phyloP scores from a whole-genome alignment of 2,329 filamentous ascomycete genomes.

The Diaporthe batatas region DNA sequence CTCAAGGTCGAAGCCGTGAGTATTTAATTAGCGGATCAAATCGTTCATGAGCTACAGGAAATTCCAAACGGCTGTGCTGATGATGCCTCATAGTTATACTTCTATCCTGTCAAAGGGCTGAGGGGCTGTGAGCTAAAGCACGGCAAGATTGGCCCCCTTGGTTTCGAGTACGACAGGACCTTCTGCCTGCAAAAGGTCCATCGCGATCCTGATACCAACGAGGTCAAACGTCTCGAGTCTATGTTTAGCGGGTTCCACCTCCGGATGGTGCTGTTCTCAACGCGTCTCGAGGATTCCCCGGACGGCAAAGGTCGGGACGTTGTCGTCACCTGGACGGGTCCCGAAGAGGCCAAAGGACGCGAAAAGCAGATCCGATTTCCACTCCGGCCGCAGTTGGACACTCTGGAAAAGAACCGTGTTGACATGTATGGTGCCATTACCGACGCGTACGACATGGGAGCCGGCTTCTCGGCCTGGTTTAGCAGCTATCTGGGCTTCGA shows the following conservation, averaged over 20 bases:
- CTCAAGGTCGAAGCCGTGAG: slow-evolving; percentile 27
- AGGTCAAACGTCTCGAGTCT: neutral
- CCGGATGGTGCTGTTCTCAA: slow-evolving; percentile 22
- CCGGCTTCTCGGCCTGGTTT: slow-evolving; percentile 18
- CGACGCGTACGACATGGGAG: slow-evolving; percentile 27
- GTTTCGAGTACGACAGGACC: slow-evolving; percentile 15
- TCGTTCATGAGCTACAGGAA: neutral
- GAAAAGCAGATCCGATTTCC: slow-evolving; percentile 23
- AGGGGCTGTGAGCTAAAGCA: slow-evolving; percentile 17
- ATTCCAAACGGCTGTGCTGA: neutral
- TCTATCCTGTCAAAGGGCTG: slow-evolving; percentile 26
- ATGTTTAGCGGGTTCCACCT: slow-evolving; percentile 28
- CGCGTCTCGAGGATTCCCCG: slow-evolving; percentile 16
- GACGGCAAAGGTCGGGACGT: neutral
- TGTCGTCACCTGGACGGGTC: slow-evolving; percentile 10
- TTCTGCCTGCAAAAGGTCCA: slow-evolving; percentile 32
- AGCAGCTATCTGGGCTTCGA: slow-evolving; percentile 22
- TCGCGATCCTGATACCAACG: slow-evolving; percentile 8
- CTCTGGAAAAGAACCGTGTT: neutral
- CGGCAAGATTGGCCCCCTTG: slow-evolving; percentile 17
- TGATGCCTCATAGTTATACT: slow-evolving; percentile 6
- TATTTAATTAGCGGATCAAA: neutral
- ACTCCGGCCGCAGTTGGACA: neutral
- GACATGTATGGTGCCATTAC: neutral
- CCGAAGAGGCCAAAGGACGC: neutral